phyloP scores from a whole-genome alignment of 2,329 filamentous ascomycete species.

The Endoconidiophora polonica region DNA sequence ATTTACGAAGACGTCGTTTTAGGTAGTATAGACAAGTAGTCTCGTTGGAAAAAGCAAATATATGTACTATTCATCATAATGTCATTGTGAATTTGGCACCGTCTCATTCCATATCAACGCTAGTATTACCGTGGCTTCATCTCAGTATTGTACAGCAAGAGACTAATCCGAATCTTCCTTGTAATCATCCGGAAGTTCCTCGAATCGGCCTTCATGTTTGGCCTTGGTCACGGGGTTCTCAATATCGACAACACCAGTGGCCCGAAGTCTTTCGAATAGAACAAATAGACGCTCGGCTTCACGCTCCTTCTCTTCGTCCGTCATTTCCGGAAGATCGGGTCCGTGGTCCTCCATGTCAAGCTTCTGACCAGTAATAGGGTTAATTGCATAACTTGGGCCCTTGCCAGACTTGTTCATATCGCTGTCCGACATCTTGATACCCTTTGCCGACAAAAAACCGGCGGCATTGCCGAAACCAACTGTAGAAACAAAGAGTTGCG shows the following conservation, averaged over 20 bases:
- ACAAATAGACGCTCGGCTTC: constrained; percentile 85
- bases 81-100: no score
- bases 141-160: neutral
- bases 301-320: constrained; percentile 73
- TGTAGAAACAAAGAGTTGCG: constrained; percentile 68
- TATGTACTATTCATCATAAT: no score
- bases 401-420: constrained; percentile 9
- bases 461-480: constrained; percentile 91
- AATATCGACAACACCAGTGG: constrained; percentile 59
- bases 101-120: neutral
- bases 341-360: constrained; percentile 46
- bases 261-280: constrained; percentile 64
- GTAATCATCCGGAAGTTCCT: constrained; percentile 35
- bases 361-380: constrained; percentile 77
- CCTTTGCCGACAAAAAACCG: constrained; percentile 57
- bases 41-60: no score
- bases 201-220: constrained; percentile 49
- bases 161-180: constrained; percentile 18
- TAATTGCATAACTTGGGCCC: constrained; percentile 36
- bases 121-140: neutral
- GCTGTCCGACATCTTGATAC: constrained; percentile 16
- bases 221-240: constrained; percentile 64
- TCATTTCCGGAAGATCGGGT: constrained; percentile 56
- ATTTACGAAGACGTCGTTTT: no score
- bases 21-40: no score